A percentile compares a stretch with the other conserved stretches of the same genome.
Evolutionary conservation across 176 grass and related monocot genomes (phyloP).

Genomic region (Typha latifolia): DNA sequence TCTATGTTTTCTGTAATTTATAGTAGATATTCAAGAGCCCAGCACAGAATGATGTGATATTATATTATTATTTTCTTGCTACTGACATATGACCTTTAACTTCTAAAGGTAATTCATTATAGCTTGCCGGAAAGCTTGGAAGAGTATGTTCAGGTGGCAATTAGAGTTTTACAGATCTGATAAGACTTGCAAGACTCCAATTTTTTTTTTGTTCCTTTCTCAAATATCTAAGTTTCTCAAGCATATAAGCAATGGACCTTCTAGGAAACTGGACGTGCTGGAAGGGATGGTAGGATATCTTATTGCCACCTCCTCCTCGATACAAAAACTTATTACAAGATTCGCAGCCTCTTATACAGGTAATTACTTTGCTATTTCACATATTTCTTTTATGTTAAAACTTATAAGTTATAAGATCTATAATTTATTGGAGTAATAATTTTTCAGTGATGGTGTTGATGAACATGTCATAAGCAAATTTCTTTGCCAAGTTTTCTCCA

Average conservation of each 20-base stretch:
- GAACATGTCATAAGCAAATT: slow-evolving; percentile 86
- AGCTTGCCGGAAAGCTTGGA: slow-evolving; percentile 96
- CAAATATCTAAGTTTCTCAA: background rate
- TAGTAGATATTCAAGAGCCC: no score
- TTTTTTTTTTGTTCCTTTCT: slow-evolving; percentile 5
- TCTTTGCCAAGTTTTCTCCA: slow-evolving; percentile 67
- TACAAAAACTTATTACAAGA: slow-evolving; percentile 70
- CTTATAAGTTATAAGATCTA: no score
- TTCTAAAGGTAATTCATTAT: slow-evolving; percentile 86
- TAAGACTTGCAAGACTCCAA: slow-evolving; percentile 1
- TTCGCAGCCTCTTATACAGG: slow-evolving; percentile 76
- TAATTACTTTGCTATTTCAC: slow-evolving; percentile 5
- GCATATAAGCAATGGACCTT: slow-evolving; percentile 22
- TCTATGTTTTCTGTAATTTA: background rate
- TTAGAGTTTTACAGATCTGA: slow-evolving; percentile 2
- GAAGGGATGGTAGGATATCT: slow-evolving; percentile 69
- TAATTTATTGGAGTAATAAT: background rate
- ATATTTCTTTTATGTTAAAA: background rate
- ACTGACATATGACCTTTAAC: slow-evolving; percentile 23
- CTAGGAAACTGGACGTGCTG: slow-evolving; percentile 97
- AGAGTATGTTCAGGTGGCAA: slow-evolving; percentile 82
- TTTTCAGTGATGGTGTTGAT: slow-evolving; percentile 76
- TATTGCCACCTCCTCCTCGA: slow-evolving; percentile 91
- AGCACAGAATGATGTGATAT: no score
- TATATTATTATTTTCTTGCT: slow-evolving; percentile 15